These are phyloP conservation scores for Pythium chondricola DNA, from an alignment of 352 stramenopile species.

Conservation along the genomic window DNA sequence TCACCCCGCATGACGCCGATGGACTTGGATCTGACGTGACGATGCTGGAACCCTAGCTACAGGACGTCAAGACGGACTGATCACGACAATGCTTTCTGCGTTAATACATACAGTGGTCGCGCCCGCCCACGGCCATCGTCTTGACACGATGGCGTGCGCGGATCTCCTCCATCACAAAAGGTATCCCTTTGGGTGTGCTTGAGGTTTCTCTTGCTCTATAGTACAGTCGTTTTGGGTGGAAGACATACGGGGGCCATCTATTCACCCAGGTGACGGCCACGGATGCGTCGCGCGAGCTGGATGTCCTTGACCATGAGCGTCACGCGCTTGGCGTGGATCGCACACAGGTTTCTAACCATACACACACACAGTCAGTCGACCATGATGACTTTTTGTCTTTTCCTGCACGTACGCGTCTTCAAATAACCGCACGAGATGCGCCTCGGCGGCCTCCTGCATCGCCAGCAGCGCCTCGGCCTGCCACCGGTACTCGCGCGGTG, in stretches of 20 bases:
- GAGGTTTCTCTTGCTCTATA: neutral
- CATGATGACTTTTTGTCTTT: no score
- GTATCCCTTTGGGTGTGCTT: neutral
- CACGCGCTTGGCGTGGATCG: constrained; percentile 93
- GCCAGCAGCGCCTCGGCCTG: constrained; percentile 90
- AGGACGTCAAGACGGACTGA: no score
- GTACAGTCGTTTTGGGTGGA: neutral
- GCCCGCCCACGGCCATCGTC: no score
- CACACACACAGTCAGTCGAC: neutral
- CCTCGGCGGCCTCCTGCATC: constrained; percentile 91
- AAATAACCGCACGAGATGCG: constrained; percentile 94
- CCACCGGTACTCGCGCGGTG: constrained; percentile 79
- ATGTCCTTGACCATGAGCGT: constrained; percentile 95
- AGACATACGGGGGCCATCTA: constrained; percentile 6
- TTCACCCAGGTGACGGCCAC: constrained; percentile 69
- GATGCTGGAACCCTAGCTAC: no score
- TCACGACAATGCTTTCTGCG: no score
- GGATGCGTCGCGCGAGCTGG: constrained; percentile 89
- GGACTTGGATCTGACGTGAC: neutral
- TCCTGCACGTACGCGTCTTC: constrained; percentile 90
- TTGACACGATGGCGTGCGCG: no score
- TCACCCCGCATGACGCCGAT: neutral
- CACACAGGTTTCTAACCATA: constrained; percentile 87
- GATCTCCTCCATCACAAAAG: no score
- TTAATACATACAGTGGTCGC: no score